Evolutionary conservation across 805 yeast species (phyloP).

Genomic region (Lipomyces japonicus): DNA sequence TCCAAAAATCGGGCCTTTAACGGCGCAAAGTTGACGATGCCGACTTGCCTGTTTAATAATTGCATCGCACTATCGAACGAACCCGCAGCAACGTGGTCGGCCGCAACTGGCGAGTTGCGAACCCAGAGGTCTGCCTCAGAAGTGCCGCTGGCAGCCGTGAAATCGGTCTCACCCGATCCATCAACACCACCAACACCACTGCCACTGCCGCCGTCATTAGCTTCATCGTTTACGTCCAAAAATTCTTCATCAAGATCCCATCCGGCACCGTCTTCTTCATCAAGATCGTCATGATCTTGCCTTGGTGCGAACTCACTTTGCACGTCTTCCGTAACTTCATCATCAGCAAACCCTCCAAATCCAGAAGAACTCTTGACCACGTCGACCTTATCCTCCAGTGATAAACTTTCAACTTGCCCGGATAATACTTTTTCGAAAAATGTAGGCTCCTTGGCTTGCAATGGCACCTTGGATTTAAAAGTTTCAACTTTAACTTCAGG

Average conservation of each 20-base stretch:
- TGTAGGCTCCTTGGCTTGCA: slow-evolving; percentile 65
- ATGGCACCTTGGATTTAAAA: slow-evolving; percentile 68
- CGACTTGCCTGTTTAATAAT: slow-evolving; percentile 82
- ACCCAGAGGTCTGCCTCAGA: slow-evolving; percentile 76
- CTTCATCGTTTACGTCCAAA: slow-evolving; percentile 43
- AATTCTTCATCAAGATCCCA: slow-evolving; percentile 41
- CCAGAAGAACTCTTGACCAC: slow-evolving; percentile 26
- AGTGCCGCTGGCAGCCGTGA: slow-evolving; percentile 37
- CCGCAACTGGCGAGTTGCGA: slow-evolving; percentile 83
- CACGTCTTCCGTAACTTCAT: slow-evolving; percentile 28
- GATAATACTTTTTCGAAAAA: slow-evolving; percentile 80
- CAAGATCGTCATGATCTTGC: slow-evolving; percentile 29
- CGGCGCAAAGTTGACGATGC: slow-evolving; percentile 83
- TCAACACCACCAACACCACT: slow-evolving; percentile 57
- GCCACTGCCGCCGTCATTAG: slow-evolving; percentile 46
- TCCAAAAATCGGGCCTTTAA: slow-evolving; percentile 77
- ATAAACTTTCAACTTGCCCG: slow-evolving; percentile 68
- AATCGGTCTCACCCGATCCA: too few relatives aligned
- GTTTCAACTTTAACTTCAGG: slow-evolving; percentile 48
- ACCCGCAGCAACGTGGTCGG: slow-evolving; percentile 93
- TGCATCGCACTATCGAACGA: slow-evolving; percentile 95
- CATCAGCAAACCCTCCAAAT: slow-evolving; percentile 32
- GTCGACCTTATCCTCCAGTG: slow-evolving; percentile 44
- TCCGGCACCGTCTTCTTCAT: slow-evolving; percentile 31
- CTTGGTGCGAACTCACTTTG: slow-evolving; percentile 28